A percentile compares a stretch with the other conserved stretches of the same genome.
phyloP scores from a whole-genome alignment of 345 rosid species.

The Salix dunnii region DNA sequence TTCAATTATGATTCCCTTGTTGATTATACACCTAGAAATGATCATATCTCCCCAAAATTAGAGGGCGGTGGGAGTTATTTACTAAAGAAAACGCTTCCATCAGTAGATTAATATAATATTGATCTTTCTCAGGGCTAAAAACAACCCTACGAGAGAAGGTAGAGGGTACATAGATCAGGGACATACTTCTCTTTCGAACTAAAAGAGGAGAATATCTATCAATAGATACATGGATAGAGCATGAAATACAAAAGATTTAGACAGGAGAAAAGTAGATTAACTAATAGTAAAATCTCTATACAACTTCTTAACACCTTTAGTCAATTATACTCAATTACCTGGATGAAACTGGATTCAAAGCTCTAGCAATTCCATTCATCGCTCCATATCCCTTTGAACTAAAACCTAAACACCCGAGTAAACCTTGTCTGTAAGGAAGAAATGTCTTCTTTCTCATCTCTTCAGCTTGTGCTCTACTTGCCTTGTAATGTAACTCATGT shows the following conservation, averaged over 20 bases:
- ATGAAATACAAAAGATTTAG: not conserved
- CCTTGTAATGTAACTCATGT: slow-evolving; percentile 88
- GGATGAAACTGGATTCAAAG: slow-evolving; percentile 88
- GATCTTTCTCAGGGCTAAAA: not conserved
- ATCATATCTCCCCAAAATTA: not conserved
- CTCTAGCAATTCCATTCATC: slow-evolving; percentile 80
- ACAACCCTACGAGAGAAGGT: slow-evolving; percentile 7
- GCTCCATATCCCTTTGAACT: slow-evolving; percentile 96
- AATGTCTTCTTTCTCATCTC: slow-evolving; percentile 95
- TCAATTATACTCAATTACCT: slow-evolving; percentile 34
- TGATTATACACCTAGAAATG: not conserved
- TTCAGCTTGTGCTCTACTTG: slow-evolving; percentile 88
- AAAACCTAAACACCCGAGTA: slow-evolving; percentile 94
- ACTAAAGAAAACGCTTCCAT: not conserved
- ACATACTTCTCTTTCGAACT: slow-evolving; percentile 12
- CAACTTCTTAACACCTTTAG: not conserved
- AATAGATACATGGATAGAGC: slow-evolving; percentile 7
- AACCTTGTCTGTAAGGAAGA: slow-evolving; percentile 89
- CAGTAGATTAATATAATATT: not conserved
- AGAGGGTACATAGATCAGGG: slow-evolving; percentile 6
- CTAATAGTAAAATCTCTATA: slow-evolving; percentile 20
- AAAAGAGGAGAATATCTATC: slow-evolving; percentile 5
- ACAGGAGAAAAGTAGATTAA: not conserved
- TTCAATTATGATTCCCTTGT: not conserved
- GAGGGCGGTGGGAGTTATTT: not conserved